Evolutionary conservation across 495 filamentous ascomycete genomes (phyloP), one percentile per base, ranked within the genome.

Genomic region (Hyaloscypha bicolor): DNA sequence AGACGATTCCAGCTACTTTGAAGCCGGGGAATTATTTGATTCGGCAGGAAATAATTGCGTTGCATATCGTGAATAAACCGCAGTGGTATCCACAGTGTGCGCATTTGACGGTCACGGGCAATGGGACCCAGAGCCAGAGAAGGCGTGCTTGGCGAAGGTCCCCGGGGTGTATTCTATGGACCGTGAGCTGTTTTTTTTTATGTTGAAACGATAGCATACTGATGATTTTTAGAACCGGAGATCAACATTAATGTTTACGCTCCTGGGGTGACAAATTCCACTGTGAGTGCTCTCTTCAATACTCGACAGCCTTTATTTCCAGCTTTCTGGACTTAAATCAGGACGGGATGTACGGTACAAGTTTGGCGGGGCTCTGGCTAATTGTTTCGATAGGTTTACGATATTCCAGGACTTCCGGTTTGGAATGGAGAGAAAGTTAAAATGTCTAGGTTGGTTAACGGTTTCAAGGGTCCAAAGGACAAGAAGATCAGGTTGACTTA

Each of bases 61-160:
- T 87, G 6, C 84, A 86, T 61, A 77, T 86, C 42, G 80, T 76
- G 64, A 76, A 80, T 51, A 79, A 73, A 66, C 83, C 84, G 4
- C 84, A 87, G 76, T 87, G 83, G 65, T 86, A 87, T 69, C 80
- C 81, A 16, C 81, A 86, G 66, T 87, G 84, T 55, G 85, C 81
- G 6, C 83, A 86, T 69, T 66, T 87, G 58, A 78, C 80, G 29
- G 75, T 87, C 12, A 77, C 73, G n/a, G 81, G 81, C 6, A 77
- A 65, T 0, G 83, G 79, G 0, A 76, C 70, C 8, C 75, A 69
- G 16, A 45, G 78, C 81, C 81, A 19, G 76, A 76, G 33, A 67
- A 76, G 37, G 73, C 76, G 31, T 85, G 77, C 57, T 62, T 81
- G 22, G 79, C 76, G 51, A 82, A 68, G 60, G 81, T 87, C 63